Base-by-base conservation (phyloP, 768 basidiomycete genomes). In the Paxillus ammoniavirescens region DNA sequence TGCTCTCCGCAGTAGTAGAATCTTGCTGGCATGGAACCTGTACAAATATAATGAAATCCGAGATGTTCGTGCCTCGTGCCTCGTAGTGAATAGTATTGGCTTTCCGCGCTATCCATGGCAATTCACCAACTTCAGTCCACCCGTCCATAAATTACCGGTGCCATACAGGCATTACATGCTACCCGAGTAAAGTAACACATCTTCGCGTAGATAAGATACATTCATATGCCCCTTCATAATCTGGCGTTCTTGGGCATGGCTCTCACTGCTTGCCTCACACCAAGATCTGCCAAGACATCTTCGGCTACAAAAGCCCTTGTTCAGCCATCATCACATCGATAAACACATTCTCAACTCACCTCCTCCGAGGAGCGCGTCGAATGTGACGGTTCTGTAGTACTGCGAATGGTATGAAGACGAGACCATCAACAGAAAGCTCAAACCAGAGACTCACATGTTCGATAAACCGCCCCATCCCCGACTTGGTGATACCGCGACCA, bases 401-500 rank as follows among this genome's bases (percentile, higher is more conserved):
- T 70, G 46, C 9, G 8, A 23, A 47, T 35, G 15, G 42, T 33
- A 3, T 15, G n/a, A 7, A 8, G 36, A 2, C 53, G 15, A 4
- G 14, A 41, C n/a, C n/a, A 26, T 5, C 3, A 42, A 26, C 3
- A 10, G 17, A 23, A 45, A 31, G 12, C 23, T 21, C 14, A 45
- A 3, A 1, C 31, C 31, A 31, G 31, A 31, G 31, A 70, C 76
- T 51, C 49, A 77, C 77, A 61, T 84, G 83, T 58, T 86, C 84
- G 40, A 84, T 75, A 50, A 76, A 69, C 40, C 65, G 72, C 33
- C 85, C 85, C 82, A 84, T 84, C 30, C 91, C 91, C 13, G 82
- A 82, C 66, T 80, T 78, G 26, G 93, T 93, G 54, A 94, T 82
- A 45, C 89, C 92, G 51, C 93, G 82, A 8, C 92, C 93, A 59